Base-by-base conservation (phyloP, 352 stramenopile genomes). In the Aphanomyces astaci region DNA sequence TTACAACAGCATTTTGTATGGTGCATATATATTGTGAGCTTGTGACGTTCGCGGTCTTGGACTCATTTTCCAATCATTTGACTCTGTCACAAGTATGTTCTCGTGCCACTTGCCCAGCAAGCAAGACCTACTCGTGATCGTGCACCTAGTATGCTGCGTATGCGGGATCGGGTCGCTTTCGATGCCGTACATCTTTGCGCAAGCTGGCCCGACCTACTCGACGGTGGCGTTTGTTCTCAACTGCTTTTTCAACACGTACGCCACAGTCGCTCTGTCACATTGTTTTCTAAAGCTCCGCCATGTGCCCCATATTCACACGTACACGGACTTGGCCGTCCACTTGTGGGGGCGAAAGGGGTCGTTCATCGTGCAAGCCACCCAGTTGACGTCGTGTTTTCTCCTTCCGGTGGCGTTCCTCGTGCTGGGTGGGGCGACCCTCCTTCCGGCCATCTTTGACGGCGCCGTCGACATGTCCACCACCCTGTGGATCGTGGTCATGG, bases 351-450 rank as follows among this genome's bases (percentile, higher is more conserved):
- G 9, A 10, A 62, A 36, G n/a, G 62, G 62, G 32, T 40, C 62
- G 10, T 25, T 45, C 25, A 22, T 59, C 19, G 43, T 68, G 10
- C 62, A 68, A 60, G 62, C 40, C 28, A 68, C 62, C 11, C 62
- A 68, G 28, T 33, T 68, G 17, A 31, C 62, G 22, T 68, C 62
- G 2, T 89, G 80, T 56, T 86, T 88, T 56, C 72, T 90, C 28
- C 83, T 76, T 17, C 82, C 82, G 27, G 85, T 90, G 36, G 82
- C 82, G n/a, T 90, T 89, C 70, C 72, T 90, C 24, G 82, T 90
- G 66, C 66, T 90, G 36, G 82, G 80, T 3, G 79, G 82, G 15
- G 85, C 76, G 5, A 79, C 75, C 30, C 66, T 90, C 17, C 63
- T 90, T 4, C 82, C 82, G 7, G 74, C 76, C 45, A 73, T 88